Evolutionary conservation across 192 early-diverging fungal genomes (phyloP).

Genomic region (Hyaloraphidium curvatum): DNA sequence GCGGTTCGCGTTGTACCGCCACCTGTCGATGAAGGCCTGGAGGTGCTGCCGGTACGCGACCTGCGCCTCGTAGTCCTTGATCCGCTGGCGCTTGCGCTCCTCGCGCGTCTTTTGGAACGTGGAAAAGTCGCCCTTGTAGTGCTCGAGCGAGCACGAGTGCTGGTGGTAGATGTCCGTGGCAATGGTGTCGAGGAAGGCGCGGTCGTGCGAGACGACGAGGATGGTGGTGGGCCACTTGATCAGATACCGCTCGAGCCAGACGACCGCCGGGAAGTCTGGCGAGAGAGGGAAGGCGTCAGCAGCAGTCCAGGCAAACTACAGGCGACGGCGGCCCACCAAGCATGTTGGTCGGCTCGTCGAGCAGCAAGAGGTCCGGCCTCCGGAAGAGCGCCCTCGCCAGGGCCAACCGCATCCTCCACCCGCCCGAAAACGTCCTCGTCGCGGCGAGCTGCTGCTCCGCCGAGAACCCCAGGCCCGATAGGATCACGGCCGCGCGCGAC

Average conservation of each 20-base stretch:
- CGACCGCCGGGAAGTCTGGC: slow-evolving; percentile 63
- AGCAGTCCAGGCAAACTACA: neutral
- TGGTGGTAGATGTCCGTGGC: slow-evolving; percentile 94
- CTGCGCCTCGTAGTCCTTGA: slow-evolving; percentile 93
- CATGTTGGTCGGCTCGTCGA: slow-evolving; percentile 89
- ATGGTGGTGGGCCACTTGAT: slow-evolving; percentile 78
- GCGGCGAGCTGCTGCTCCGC: neutral
- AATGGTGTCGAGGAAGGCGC: slow-evolving; percentile 82
- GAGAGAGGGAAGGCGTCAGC: neutral
- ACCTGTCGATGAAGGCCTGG: slow-evolving; percentile 95
- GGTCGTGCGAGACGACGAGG: slow-evolving; percentile 94
- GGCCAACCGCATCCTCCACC: slow-evolving; percentile 8
- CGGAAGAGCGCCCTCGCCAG: slow-evolving; percentile 6
- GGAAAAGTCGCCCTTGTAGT: slow-evolving; percentile 89
- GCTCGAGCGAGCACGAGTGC: slow-evolving; percentile 79
- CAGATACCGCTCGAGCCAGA: slow-evolving; percentile 92
- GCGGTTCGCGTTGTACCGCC: slow-evolving; percentile 88
- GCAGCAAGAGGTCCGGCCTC: slow-evolving; percentile 44
- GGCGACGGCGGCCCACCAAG: slow-evolving; percentile 33
- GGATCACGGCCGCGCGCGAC: slow-evolving; percentile 19
- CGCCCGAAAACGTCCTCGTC: slow-evolving; percentile 7
- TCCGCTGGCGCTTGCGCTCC: slow-evolving; percentile 75
- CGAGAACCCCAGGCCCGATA: slow-evolving; percentile 4
- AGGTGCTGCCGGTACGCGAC: slow-evolving; percentile 80
- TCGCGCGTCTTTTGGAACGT: slow-evolving; percentile 73